Conservation (phyloP, 2,329 filamentous ascomycete genomes). For the Diaporthe australafricana region DNA sequence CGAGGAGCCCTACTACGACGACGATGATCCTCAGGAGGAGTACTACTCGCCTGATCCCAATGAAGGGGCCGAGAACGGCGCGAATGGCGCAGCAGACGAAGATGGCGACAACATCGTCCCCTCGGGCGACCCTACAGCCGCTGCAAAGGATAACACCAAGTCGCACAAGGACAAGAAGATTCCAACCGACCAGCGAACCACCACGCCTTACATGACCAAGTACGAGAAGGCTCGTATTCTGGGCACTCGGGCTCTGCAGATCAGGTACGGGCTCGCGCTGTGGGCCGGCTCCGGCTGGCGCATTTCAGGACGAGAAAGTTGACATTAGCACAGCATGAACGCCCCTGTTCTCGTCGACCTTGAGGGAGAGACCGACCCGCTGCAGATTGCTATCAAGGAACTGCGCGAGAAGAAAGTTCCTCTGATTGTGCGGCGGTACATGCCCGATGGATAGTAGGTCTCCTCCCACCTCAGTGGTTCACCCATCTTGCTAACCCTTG, state of each 20-base stretch:
- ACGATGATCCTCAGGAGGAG: slow-evolving; percentile 73
- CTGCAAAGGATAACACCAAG: slow-evolving; percentile 67
- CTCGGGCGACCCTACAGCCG: slow-evolving; percentile 71
- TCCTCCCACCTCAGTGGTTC: slow-evolving; percentile 35
- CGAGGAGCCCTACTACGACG: slow-evolving; percentile 79
- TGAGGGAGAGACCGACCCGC: slow-evolving; percentile 95
- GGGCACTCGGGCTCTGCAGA: slow-evolving; percentile 93
- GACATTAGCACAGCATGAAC: slow-evolving; percentile 79
- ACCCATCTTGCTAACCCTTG: slow-evolving; percentile 2
- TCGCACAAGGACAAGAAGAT: slow-evolving; percentile 86
- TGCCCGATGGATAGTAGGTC: slow-evolving; percentile 94
- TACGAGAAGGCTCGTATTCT: slow-evolving; percentile 95
- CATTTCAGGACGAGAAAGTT: slow-evolving; percentile 35
- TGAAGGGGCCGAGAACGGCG: slow-evolving; percentile 61
- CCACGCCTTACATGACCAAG: slow-evolving; percentile 99
- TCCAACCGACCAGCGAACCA: slow-evolving; percentile 85
- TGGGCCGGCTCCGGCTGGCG: neutral
- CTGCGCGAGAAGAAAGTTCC: slow-evolving; percentile 99
- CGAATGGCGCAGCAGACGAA: slow-evolving; percentile 65
- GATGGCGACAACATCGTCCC: slow-evolving; percentile 70
- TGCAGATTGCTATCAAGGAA: slow-evolving; percentile 98
- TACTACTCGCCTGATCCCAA: slow-evolving; percentile 67
- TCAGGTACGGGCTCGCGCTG: slow-evolving; percentile 73
- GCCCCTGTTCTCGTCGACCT: slow-evolving; percentile 96
- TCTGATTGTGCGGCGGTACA: slow-evolving; percentile 91